Evolutionary conservation across 176 grass and related monocot genomes (phyloP).

Genomic region (Thalia dealbata): DNA sequence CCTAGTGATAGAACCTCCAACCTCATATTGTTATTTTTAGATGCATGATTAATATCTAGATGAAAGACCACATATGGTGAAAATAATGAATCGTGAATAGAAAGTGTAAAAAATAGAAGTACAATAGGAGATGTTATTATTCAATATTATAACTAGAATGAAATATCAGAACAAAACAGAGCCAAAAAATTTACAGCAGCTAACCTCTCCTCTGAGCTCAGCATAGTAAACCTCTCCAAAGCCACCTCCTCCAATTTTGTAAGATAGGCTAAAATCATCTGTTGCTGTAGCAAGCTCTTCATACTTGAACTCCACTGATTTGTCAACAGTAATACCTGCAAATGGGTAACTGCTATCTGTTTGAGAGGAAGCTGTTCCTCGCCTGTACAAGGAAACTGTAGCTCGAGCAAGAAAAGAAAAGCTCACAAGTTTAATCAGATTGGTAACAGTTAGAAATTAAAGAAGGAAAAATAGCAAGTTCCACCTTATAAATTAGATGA

Average conservation of each 20-base stretch:
- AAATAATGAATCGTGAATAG: neutral
- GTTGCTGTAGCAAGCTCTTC: conserved; percentile 81
- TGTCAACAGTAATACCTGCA: conserved; percentile 65
- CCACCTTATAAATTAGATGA: neutral
- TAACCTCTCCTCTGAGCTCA: conserved; percentile 89
- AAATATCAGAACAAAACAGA: neutral
- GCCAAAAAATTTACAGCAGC: neutral
- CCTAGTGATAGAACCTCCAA: neutral
- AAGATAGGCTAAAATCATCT: conserved; percentile 72
- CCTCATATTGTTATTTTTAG: neutral
- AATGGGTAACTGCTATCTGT: conserved; percentile 19
- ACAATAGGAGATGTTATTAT: neutral
- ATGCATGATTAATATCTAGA: too few species aligned
- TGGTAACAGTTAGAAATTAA: neutral
- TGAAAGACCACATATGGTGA: too few species aligned
- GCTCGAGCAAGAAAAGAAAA: conserved; percentile 4
- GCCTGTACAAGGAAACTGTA: conserved; percentile 9
- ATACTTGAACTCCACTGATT: conserved; percentile 88
- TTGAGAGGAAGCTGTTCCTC: conserved; percentile 14
- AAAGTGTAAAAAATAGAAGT: neutral
- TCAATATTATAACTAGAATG: neutral
- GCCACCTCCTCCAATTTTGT: conserved; percentile 97
- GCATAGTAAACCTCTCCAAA: conserved; percentile 61
- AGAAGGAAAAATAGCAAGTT: neutral
- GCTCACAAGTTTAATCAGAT: neutral